phyloP scores from a whole-genome alignment of 2,329 filamentous ascomycete species.

The Aspergillus pseudoglaucus region DNA sequence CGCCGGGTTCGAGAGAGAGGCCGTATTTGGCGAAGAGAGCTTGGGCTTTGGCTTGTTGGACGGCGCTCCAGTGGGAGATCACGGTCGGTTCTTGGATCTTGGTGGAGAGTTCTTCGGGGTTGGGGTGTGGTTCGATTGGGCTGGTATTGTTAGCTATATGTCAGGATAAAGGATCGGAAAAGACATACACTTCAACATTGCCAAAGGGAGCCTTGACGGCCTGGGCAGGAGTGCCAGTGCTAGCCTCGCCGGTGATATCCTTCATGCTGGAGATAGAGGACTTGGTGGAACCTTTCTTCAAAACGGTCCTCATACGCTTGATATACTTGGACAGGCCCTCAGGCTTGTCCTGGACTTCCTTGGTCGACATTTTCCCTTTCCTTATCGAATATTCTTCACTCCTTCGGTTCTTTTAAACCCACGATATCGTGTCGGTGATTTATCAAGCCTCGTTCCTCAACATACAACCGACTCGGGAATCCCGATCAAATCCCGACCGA shows the following conservation, averaged over 20 bases:
- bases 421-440: neutral
- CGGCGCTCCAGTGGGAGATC: conserved; percentile 27
- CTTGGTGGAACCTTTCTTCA: conserved; percentile 27
- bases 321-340: conserved; percentile 35
- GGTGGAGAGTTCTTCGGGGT: neutral
- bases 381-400: too few relatives aligned
- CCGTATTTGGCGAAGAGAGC: conserved; percentile 44
- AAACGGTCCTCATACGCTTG: conserved; percentile 33
- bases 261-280: conserved; percentile 16
- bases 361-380: conserved; percentile 17
- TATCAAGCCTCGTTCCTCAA: neutral
- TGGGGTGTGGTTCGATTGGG: too few relatives aligned
- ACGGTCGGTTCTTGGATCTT: conserved; percentile 11
- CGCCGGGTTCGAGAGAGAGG: conserved; percentile 36
- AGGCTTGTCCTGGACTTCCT: conserved; percentile 17
- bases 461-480: neutral
- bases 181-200: conserved; percentile 2
- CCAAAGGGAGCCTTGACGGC: conserved; percentile 9
- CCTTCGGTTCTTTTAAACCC: too few relatives aligned
- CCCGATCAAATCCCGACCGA: neutral
- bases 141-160: too few relatives aligned
- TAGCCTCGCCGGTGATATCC: conserved; percentile 4
- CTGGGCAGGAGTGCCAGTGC: conserved; percentile 1
- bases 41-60: conserved; percentile 40
- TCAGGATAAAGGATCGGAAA: neutral